Base-by-base conservation (phyloP, 257 asterid species). In the Nicotiana sylvestris region DNA sequence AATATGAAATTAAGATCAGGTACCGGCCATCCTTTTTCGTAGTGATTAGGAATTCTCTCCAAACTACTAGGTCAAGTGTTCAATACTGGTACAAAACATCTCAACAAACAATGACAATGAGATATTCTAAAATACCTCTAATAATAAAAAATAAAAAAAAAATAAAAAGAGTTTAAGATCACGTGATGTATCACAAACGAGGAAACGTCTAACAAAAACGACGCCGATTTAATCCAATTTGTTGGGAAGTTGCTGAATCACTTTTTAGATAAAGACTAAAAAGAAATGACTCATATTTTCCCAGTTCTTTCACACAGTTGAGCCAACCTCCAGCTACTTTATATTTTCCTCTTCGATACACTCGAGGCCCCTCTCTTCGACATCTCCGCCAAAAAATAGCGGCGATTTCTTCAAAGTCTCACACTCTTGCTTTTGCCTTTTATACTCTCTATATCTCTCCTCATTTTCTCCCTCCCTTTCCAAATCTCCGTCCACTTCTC, bases 381-480 rank as follows among this genome's bases (percentile, higher is more conserved):
- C 82, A 77, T 78, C 35, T 82, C 87, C 88, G 87, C 90, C 92
- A 87, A 87, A 78, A 18, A 6, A 79, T 78, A 76, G 78, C 83
- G 91, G 87, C 93, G 91, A 93, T 90, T 85, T 88, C 86, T 81
- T 78, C 91, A 80, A 86, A 49, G 76, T 77, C 51, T 68, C 76
- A 11, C 81, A n/a, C 43, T 6, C 39, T 66, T 30, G 30, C 82
- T 39, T 2, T 72, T 17, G 18, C 37, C 13, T 78, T 86, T 85
- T 84, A 62, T 76, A 79, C 81, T 66, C 81, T 66, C 83, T 32
- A 1, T 70, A 76, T 67, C 21, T 66, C 66, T 29, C 60, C 58
- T 33, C 74, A 57, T 67, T 81, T 78, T 82, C 77, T n/a, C 37
- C 25, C 46, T 81, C 72, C 51, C 37, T 35, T 35, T n/a, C 39